Base-by-base conservation (phyloP, 345 rosid genomes). In the Moringa oleifera region DNA sequence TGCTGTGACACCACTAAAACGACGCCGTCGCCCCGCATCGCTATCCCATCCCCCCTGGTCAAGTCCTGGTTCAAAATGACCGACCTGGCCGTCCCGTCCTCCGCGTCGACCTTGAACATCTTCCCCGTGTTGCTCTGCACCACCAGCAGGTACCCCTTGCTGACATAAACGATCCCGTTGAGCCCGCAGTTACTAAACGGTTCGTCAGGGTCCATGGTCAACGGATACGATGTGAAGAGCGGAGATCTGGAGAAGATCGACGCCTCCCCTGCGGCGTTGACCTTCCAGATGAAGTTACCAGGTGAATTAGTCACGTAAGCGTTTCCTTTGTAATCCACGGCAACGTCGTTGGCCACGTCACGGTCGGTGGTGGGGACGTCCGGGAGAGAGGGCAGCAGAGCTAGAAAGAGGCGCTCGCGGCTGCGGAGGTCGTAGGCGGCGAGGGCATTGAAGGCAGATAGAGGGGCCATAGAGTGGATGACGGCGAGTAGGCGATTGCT, bases 61-160 rank as follows among this genome's bases (percentile, higher is more conserved):
- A 92, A 59, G 49, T 85, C 88, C 69, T 68, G 31, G 68, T 63
- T 64, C 25, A 89, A 53, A 49, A 87, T 23, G 20, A 92, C 89
- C 17, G 23, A 18, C 82, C 79, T 85, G 18, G 87, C 96, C 53
- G 56, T 58, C 17, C 98, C 98, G 58, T 58, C 80, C 0, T 76
- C 96, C 51, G 58, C 88, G 49, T 93, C 89, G 2, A 89, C 97
- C 69, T 84, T 90, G 74, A 85, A 88, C 81, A 90, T 47, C 80
- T 83, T 90, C 18, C 97, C 97, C 20, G 98, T 90, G 70, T 88
- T 93, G 57, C 83, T 73, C 65, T 93, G 97, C 54, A 83, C 91
- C 74, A 82, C 96, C 31, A 90, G 65, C 18, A 90, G 71, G 68
- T 83, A 90, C 0, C 98, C 96, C 54, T 82, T 90, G 82, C 90